A percentile compares a stretch with the other conserved stretches of the same genome.
These are phyloP conservation scores for Gossypium mustelinum DNA, from an alignment of 345 rosid species.

Conservation along the genomic window DNA sequence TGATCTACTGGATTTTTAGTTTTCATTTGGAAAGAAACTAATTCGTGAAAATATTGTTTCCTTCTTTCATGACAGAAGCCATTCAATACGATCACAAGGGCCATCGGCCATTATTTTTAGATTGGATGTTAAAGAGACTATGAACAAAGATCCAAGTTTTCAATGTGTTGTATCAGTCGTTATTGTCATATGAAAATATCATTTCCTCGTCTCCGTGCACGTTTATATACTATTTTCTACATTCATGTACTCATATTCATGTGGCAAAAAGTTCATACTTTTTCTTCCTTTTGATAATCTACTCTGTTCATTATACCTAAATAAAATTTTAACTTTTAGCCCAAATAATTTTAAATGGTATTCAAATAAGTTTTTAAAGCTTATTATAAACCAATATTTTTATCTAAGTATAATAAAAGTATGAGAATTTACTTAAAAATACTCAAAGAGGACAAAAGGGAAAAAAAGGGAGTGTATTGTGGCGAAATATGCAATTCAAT, in stretches of 20 bases:
- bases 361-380: too few relatives aligned
- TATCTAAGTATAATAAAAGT: too few relatives aligned
- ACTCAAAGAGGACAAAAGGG: background rate
- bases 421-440: too few relatives aligned
- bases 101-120: background rate
- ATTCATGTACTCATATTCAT: background rate
- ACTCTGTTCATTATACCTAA: too few relatives aligned
- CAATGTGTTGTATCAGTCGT: background rate
- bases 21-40: background rate
- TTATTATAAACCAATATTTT: too few relatives aligned
- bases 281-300: too few relatives aligned
- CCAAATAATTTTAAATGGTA: too few relatives aligned
- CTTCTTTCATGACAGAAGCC: background rate
- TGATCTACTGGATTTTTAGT: slow-evolving; percentile 4
- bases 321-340: too few relatives aligned
- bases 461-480: background rate
- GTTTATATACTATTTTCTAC: background rate
- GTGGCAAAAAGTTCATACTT: background rate
- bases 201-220: background rate
- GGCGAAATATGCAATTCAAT: background rate
- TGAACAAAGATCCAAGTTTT: background rate
- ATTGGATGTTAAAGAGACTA: background rate
- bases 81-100: background rate
- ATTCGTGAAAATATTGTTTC: background rate
- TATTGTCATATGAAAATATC: background rate